Base-by-base conservation (phyloP, 1,139 yeast genomes). In the Diutina siamensis region DNA sequence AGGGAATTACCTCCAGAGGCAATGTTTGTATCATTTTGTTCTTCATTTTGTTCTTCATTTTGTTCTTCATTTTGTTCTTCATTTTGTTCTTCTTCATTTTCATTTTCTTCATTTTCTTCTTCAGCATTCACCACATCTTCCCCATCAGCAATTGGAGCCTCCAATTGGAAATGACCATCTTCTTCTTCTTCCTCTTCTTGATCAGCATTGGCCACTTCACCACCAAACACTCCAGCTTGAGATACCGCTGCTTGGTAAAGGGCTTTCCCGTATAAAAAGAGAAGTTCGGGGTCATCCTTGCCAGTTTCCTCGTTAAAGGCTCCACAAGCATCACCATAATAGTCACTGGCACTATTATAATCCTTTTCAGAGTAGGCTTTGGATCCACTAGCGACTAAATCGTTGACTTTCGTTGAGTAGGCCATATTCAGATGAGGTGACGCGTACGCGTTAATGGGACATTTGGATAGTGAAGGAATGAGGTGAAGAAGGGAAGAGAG, bases 171-270 rank as follows among this genome's bases (percentile, higher is more conserved):
- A 15, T 25, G 31, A 8, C 28, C 40, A 21, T 35, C 40, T 21
- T 35, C 31, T 21, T 35, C 31, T 21, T 41, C 51, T 21, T 38
- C 50, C 15, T 44, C 51, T 22, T 45, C 47, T 13, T 25, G n/a
- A 10, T 25, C 33, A 12, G 42, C 21, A 17, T 38, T 55, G 27
- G 56, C 61, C 32, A 63, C 60, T 10, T 62, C 63, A 1, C 75
- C 83, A 35, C 96, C 95, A 49, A 92, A 73, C n/a, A 92, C 83
- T 44, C 83, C 92, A 2, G 88, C 78, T 46, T 74, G 80, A 40
- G 78, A 67, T 12, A 86, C 83, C 1, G 94, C 97, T 42, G 77
- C 75, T 52, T 81, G 83, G 61, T 83, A 88, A 40, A 92, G 64
- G 1, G 95, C 80, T 56, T 80, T 77, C 2, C 97, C 97, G 52